phyloP scores from a whole-genome alignment of 306 rosid genomes.

The Fragaria vesca region DNA sequence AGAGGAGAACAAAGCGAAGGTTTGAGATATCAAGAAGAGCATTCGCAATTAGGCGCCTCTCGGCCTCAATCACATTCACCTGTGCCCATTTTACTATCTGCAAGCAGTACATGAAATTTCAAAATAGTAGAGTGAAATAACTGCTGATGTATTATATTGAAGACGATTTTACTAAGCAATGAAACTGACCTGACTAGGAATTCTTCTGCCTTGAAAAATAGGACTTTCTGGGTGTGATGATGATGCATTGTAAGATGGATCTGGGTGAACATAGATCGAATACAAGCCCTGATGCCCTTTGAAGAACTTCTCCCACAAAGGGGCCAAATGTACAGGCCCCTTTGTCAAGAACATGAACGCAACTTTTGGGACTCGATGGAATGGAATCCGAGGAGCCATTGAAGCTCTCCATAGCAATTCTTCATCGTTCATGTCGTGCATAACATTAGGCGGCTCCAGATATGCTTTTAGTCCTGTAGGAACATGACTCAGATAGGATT shows the following conservation, averaged over 20 bases:
- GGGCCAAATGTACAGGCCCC: slow-evolving; percentile 63
- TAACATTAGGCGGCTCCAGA: slow-evolving; percentile 40
- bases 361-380: slow-evolving; percentile 57
- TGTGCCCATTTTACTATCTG: slow-evolving; percentile 17
- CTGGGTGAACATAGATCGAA: slow-evolving; percentile 73
- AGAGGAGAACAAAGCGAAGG: slow-evolving; percentile 15
- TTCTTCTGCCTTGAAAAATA: slow-evolving; percentile 55
- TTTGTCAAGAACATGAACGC: slow-evolving; percentile 82
- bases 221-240: slow-evolving; percentile 52
- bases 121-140: background rate
- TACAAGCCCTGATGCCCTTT: slow-evolving; percentile 63
- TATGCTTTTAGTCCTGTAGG: slow-evolving; percentile 46
- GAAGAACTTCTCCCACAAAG: slow-evolving; percentile 81
- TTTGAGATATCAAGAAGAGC: slow-evolving; percentile 25
- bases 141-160: background rate
- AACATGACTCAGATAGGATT: slow-evolving; percentile 3
- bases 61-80: slow-evolving; percentile 12
- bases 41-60: slow-evolving; percentile 14
- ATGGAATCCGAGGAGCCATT: slow-evolving; percentile 52
- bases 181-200: slow-evolving; percentile 77
- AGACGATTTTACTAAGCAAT: background rate
- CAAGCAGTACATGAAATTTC: background rate
- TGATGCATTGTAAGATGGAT: slow-evolving; percentile 59
- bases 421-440: slow-evolving; percentile 61
- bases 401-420: slow-evolving; percentile 91